A percentile compares a stretch with the other conserved stretches of the same genome.
Conservation (phyloP, 2,329 filamentous ascomycete species). For the Clarireedia hainanense region DNA sequence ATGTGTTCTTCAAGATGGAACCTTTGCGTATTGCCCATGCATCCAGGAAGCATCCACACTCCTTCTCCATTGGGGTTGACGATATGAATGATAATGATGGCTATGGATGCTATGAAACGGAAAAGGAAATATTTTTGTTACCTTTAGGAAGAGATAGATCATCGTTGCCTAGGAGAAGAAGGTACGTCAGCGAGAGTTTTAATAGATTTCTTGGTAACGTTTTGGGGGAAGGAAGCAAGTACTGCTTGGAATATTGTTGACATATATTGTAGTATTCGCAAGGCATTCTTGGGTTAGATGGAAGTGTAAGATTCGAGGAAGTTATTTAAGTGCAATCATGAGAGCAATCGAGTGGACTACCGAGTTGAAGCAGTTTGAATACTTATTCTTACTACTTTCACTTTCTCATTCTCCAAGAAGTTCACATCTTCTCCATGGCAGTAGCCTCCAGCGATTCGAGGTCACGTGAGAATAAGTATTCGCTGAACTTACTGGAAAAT, state of each 20-base stretch:
- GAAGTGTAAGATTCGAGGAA: not conserved
- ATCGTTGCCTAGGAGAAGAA: constrained; percentile 43
- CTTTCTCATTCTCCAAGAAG: not conserved
- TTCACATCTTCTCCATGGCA: not conserved
- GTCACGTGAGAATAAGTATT: not conserved
- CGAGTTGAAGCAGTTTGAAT: not conserved
- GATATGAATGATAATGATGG: constrained; percentile 5
- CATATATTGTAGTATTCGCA: not conserved
- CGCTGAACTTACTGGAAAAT: constrained; percentile 34
- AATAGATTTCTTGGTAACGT: not conserved
- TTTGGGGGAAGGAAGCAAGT: constrained; percentile 3
- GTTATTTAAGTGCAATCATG: too few species aligned
- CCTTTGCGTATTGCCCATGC: not conserved
- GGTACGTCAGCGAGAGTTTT: constrained; percentile 13
- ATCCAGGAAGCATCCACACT: constrained; percentile 3
- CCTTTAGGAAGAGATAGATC: constrained; percentile 59
- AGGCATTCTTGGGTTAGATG: not conserved
- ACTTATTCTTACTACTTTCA: not conserved
- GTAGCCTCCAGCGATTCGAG: not conserved
- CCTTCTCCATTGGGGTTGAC: constrained; percentile 1
- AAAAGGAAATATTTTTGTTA: constrained; percentile 27
- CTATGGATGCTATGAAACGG: not conserved
- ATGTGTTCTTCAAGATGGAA: not conserved
- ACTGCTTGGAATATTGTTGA: not conserved
- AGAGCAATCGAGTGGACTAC: not conserved